Base-by-base conservation (phyloP, 257 asterid genomes). In the Fraxinus pennsylvanica region DNA sequence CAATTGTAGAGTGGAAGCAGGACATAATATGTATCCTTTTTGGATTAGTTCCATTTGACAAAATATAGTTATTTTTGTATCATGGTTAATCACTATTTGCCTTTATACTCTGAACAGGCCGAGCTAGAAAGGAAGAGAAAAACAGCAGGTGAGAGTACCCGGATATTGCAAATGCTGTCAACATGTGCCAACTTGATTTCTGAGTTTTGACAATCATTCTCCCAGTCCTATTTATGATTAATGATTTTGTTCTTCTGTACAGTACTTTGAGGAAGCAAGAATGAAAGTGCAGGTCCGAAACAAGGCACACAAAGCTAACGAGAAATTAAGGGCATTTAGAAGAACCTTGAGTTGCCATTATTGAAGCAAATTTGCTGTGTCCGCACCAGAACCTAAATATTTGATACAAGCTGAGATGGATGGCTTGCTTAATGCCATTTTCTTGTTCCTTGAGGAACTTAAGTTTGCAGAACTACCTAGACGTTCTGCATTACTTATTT, bases 41-140 rank as follows among this genome's bases (percentile, higher is more conserved):
- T 74, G 12, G 36, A 27, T 65, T 9, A 45, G 0, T 38, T 35
- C 10, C 57, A 67, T 72, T 59, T 9, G 21, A 71, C 14, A 29
- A 45, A 72, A 43, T n/a, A 54, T 54, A 1, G n/a, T 6, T 54
- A 19, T 10, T 15, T 8, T 27, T 7, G n/a, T 29, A 52, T 50
- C 15, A 3, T 47, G 73, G 32, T 57, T 39, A 29, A 36, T 12
- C 68, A 41, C 22, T 54, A 10, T 68, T 19, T 9, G 71, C 15
- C 21, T 66, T 59, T 47, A 74, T 52, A 27, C 52, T 22, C 8
- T 30, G 63, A 6, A 43, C 79, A 84, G 88, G 87, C 85, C 5
- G 94, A 89, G 68, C 21, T 88, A 8, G 93, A 91, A 79, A 89
- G 90, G 82, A 82, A 83, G 77, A 85, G 87, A 69, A 88, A 86